These are phyloP conservation scores for Porodaedalea pini DNA, from an alignment of 1,284 basidiomycete genomes.

Conservation along the genomic window DNA sequence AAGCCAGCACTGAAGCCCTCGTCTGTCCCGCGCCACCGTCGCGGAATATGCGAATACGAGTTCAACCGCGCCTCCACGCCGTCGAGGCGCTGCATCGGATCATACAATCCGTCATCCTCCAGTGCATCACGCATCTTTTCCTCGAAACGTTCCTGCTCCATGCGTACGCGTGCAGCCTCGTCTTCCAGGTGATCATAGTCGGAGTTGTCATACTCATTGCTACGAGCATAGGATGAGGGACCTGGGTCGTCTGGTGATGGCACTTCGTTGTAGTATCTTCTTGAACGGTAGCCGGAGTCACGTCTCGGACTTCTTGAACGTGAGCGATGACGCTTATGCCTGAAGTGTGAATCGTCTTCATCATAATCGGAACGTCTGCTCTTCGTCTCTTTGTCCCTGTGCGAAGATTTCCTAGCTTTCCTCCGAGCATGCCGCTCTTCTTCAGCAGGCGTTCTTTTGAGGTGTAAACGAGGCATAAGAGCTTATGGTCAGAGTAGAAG, in stretches of 20 bases:
- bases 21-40: constrained; percentile 43
- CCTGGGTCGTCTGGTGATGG: constrained; percentile 1
- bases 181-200: constrained; percentile 17
- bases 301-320: constrained; percentile 5
- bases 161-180: constrained; percentile 28
- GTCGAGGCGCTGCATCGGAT: constrained; percentile 48
- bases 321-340: neutral
- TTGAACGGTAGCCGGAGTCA: neutral
- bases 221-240: constrained; percentile 1
- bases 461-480: constrained; percentile 57
- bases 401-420: constrained; percentile 45
- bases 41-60: constrained; percentile 63
- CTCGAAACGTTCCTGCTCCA: constrained; percentile 61
- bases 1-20: constrained; percentile 23
- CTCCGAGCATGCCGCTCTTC: constrained; percentile 50
- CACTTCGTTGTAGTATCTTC: neutral
- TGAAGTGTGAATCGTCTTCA: neutral
- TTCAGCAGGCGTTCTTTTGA: constrained; percentile 70
- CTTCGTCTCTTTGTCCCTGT: constrained; percentile 21
- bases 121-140: constrained; percentile 69
- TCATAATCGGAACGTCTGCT: neutral
- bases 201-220: neutral
- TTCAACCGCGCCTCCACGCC: constrained; percentile 59
- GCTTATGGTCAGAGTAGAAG: too few species aligned
- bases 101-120: constrained; percentile 48